These are phyloP conservation scores for Bathelium albidoporum DNA, from an alignment of 495 filamentous ascomycete species.

Conservation along the genomic window DNA sequence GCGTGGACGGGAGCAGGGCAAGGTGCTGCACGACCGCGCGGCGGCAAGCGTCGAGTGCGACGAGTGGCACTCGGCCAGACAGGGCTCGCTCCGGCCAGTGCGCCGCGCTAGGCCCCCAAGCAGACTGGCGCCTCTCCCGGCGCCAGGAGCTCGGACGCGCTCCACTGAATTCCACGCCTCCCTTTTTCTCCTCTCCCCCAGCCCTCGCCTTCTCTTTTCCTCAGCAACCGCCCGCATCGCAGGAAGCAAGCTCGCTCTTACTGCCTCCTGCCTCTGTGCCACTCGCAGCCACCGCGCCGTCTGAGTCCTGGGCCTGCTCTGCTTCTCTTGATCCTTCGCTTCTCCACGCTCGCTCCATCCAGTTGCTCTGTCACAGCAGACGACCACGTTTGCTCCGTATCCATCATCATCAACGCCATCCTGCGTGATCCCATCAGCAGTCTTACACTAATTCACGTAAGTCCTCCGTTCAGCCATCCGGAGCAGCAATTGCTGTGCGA, in stretches of 20 bases:
- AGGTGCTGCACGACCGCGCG: not conserved
- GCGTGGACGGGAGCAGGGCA: not conserved
- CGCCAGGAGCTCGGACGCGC: not conserved
- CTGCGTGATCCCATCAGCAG: not conserved
- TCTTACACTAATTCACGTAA: slow-evolving; percentile 4
- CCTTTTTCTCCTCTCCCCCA: not conserved
- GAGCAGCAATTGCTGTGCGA: not conserved
- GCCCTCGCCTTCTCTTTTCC: slow-evolving; percentile 2
- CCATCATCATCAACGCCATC: slow-evolving; percentile 2
- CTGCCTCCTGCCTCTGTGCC: not conserved
- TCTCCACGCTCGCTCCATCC: not conserved
- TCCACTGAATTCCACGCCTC: not conserved
- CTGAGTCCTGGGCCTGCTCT: not conserved
- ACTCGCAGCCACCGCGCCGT: not conserved
- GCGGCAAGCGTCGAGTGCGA: not conserved
- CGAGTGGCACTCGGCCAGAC: not conserved
- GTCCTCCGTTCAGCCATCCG: not conserved
- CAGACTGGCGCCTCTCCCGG: too few relatives aligned
- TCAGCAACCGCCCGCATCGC: not conserved
- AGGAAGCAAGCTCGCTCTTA: not conserved
- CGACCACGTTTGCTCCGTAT: slow-evolving; percentile 1
- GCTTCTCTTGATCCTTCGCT: not conserved
- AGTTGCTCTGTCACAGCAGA: not conserved
- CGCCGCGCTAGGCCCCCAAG: not conserved
- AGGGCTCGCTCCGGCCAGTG: not conserved